Base-by-base conservation (phyloP, 108 stramenopile species). In the Skeletonema grethae region DNA sequence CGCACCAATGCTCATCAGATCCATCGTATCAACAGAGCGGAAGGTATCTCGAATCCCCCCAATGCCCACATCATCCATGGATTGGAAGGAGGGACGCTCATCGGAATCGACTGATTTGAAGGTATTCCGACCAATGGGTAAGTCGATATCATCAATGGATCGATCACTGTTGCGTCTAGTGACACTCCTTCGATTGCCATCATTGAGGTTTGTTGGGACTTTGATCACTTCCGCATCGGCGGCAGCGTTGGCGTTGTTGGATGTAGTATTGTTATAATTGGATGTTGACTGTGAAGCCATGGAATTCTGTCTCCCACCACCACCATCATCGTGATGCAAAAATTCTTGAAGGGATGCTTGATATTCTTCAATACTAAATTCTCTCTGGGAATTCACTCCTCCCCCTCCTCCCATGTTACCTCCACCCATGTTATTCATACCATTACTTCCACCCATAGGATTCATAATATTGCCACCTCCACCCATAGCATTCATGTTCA, bases 1-100 rank as follows among this genome's bases (percentile, higher is more conserved):
- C 24, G 66, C 67, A n/a, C 65, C 65, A 18, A 79, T 50, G 25
- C 78, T 79, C 78, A 79, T 72, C 16, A 79, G 63, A 46, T 79
- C 78, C 61, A 79, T 61, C 7, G 65, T 79, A 32, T 79, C 70
- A 5, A 72, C 78, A 1, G 64, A 66, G 7, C 63, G 69, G 64
- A 78, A 78, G 20, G 77, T 57, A 16, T 29, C 41, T 29, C 77
- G 64, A 31, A 77, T 43, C 13, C 60, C 76, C 29, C 77, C 57
- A 31, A 77, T 43, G 11, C 60, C 76, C 50, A 69, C 11, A 12
- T 63, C 62, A 45, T 69, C 76, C 32, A 69, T 36, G 12, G 68
- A 69, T 46, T 62, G 67, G 58, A 75, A 75, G 65, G 73, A 75
- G 46, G 57, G 65, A 28, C 75, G 75, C 0, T 43, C 45, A 36